These are phyloP conservation scores for Argentina anserina DNA, from an alignment of 306 rosid species.

Conservation along the genomic window DNA sequence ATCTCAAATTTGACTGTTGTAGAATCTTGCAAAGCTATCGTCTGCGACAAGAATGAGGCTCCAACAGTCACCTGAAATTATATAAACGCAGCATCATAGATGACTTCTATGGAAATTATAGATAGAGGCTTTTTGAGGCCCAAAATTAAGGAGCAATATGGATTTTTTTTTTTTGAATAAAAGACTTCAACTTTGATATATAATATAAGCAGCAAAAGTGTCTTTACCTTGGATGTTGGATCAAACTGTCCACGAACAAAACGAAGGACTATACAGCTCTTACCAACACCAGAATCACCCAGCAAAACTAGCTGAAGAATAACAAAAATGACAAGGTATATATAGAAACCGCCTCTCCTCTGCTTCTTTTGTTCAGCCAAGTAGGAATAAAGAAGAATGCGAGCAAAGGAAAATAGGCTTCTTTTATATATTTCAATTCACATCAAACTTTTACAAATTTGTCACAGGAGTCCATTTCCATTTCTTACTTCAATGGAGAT, in stretches of 20 bases:
- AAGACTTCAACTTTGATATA: background rate
- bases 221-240: conserved; percentile 88
- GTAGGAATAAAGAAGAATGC: background rate
- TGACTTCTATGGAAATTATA: background rate
- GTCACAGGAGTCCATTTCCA: background rate
- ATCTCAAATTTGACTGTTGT: conserved; percentile 98
- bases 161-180: too few relatives aligned
- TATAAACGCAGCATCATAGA: conserved; percentile 1
- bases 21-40: conserved; percentile 97
- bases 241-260: conserved; percentile 99
- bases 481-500: background rate
- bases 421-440: background rate
- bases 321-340: conserved; percentile 21
- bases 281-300: conserved; percentile 99
- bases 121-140: background rate
- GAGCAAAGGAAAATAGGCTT: background rate
- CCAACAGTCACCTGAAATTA: conserved; percentile 88
- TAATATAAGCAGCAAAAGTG: conserved; percentile 18
- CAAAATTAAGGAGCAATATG: conserved; percentile 1
- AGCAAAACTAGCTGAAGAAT: conserved; percentile 77
- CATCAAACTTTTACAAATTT: background rate
- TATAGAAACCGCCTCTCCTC: background rate
- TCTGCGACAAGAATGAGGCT: conserved; percentile 97
- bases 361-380: background rate
- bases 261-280: conserved; percentile 96